Percentiles rank a stretch among this genome's conserved stretches.
phyloP scores from a whole-genome alignment of 768 basidiomycete species.

The Ramaria sp. region DNA sequence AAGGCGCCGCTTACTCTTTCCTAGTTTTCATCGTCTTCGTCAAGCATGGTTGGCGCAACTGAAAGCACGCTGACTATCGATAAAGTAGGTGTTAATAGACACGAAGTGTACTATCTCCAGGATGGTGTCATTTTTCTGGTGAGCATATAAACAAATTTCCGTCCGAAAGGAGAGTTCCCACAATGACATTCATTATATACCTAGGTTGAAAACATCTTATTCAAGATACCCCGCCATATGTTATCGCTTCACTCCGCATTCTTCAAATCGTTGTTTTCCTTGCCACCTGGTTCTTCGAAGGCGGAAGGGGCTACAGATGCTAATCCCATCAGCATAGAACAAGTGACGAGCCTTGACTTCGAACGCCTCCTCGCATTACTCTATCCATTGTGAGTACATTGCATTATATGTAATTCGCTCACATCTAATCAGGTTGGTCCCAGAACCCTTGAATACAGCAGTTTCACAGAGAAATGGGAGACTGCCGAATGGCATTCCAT shows the following conservation, averaged over 20 bases:
- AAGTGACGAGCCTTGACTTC: neutral
- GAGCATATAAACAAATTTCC: neutral
- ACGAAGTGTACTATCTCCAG: neutral
- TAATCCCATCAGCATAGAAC: neutral
- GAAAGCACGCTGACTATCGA: neutral
- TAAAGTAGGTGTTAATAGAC: neutral
- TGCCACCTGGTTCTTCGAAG: neutral
- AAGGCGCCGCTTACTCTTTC: no score
- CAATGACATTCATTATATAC: neutral
- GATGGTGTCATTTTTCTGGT: neutral
- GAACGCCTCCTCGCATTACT: neutral
- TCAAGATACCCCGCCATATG: neutral
- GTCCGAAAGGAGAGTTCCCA: neutral
- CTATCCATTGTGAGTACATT: neutral
- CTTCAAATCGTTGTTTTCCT: neutral
- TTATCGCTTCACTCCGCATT: neutral
- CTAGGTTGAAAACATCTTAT: neutral
- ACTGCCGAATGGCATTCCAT: slow-evolving; percentile 24
- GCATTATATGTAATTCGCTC: neutral
- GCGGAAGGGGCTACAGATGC: neutral
- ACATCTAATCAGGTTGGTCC: neutral
- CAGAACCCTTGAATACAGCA: neutral
- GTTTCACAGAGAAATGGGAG: slow-evolving; percentile 13
- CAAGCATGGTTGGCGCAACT: neutral
- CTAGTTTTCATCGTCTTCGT: no score